These are phyloP conservation scores for Tuber borchii DNA, from an alignment of 495 filamentous ascomycete genomes.

Conservation along the genomic window DNA sequence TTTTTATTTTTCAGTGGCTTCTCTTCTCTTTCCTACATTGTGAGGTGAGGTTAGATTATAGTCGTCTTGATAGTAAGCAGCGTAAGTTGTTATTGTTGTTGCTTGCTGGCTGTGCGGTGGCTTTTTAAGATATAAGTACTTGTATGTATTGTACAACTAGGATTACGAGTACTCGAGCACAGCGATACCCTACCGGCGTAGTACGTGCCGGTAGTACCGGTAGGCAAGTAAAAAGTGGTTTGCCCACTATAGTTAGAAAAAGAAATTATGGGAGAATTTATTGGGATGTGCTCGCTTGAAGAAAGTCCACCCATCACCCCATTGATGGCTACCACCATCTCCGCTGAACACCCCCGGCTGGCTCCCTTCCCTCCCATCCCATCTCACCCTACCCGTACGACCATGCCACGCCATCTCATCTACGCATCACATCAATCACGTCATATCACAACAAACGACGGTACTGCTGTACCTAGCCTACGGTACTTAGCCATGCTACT, in stretches of 20 bases:
- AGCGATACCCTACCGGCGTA: background rate
- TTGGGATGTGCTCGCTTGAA: background rate
- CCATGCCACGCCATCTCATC: background rate
- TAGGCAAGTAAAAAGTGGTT: background rate
- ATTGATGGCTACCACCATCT: background rate
- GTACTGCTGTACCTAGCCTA: background rate
- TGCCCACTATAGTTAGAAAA: background rate
- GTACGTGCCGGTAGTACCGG: background rate
- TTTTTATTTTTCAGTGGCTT: background rate
- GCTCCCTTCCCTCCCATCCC: background rate
- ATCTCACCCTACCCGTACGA: background rate
- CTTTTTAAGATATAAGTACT: background rate
- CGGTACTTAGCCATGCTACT: background rate
- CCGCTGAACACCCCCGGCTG: background rate
- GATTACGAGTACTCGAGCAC: background rate
- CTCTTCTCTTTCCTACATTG: background rate
- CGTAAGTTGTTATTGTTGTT: background rate
- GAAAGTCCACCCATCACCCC: background rate
- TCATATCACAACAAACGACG: background rate
- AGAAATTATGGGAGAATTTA: background rate
- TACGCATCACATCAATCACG: background rate
- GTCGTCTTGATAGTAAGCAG: background rate
- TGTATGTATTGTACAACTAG: background rate
- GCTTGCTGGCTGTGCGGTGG: background rate
- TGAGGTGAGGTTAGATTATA: background rate